These are phyloP conservation scores for Discostella pseudostelligera DNA, from an alignment of 108 stramenopile species.

Conservation along the genomic window DNA sequence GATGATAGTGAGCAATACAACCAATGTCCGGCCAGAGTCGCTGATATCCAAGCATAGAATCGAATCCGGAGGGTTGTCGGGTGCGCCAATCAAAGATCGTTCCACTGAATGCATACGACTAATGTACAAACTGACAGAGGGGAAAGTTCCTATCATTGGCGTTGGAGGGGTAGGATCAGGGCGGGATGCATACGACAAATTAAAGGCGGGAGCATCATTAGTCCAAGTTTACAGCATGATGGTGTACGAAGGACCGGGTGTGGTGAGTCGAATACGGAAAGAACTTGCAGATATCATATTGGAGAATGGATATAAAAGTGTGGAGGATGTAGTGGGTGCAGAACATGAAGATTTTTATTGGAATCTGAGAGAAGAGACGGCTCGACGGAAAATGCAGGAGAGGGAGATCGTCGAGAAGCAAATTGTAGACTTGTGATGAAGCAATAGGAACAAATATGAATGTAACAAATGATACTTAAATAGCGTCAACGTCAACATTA, in stretches of 20 bases:
- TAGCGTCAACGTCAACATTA: not conserved
- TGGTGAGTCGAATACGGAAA: constrained; percentile 67
- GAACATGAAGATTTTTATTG: constrained; percentile 78
- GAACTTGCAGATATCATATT: constrained; percentile 64
- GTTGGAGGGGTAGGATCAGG: constrained; percentile 90
- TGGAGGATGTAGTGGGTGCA: constrained; percentile 67
- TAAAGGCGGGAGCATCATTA: constrained; percentile 89
- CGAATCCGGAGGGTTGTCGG: constrained; percentile 91
- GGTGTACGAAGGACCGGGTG: constrained; percentile 88
- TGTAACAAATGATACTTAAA: not conserved
- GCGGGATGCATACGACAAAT: constrained; percentile 88
- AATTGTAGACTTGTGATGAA: constrained; percentile 17
- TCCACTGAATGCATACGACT: constrained; percentile 86
- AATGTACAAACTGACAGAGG: constrained; percentile 76
- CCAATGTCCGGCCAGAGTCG: constrained; percentile 61
- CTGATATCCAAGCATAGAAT: constrained; percentile 47
- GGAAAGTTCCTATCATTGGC: constrained; percentile 90
- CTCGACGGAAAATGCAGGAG: constrained; percentile 22
- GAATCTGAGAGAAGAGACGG: constrained; percentile 46
- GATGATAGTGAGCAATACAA: constrained; percentile 93
- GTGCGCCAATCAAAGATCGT: constrained; percentile 70
- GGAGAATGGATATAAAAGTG: constrained; percentile 57
- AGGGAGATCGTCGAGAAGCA: constrained; percentile 12
- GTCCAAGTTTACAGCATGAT: constrained; percentile 92
- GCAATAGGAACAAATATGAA: not conserved